Evolutionary conservation across 306 rosid genomes (phyloP), one percentile per base, ranked within the genome.

Genomic region (Cicer pinnatifidum): DNA sequence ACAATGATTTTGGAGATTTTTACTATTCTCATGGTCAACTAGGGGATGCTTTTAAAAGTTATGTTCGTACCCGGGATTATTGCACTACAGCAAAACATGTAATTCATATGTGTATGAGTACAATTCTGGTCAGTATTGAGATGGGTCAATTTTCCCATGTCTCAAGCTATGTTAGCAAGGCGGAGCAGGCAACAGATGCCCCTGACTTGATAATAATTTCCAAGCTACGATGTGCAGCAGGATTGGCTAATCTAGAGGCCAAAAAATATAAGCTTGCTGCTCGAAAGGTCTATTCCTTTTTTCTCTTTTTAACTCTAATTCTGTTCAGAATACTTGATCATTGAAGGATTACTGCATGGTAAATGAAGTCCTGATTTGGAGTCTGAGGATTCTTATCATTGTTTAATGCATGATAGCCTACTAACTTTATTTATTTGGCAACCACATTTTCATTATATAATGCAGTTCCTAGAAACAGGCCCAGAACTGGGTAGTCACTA

Each of bases 241-340:
- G 97, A 65, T 86, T 95, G 92, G 99, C 97, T 70, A 84, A 88
- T 81, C 85, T 95, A 78, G 99, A 95, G 83, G 86, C 96, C 71
- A 95, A 86, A 82, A 95, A 95, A 77, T 95, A 95, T 87, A 95
- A 95, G 92, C 92, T 87, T 72, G 99, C 97, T 80, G 99, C 99
- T 59, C 93, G 97, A 67, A 95, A 95, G 99, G 99, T 95, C 61
- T 73, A 90, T 71, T 78, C 53, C 46, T 19, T 76, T 2, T 46
- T 28, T 74, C 52, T 7, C 28, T 61, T 40, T 66, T 58, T 5
- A 12, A 12, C 46, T 33, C 5, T 59, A 60, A 47, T 23, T 75
- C 50, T 45, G 58, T 51, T 73, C 56, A 47, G 45, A 8, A 48
- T 78, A 62, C 56, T 62, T n/a, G 48, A 35, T 46, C 59, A 48